These are phyloP conservation scores for Venustampulla echinocandica DNA, from an alignment of 495 filamentous ascomycete species.

Conservation along the genomic window DNA sequence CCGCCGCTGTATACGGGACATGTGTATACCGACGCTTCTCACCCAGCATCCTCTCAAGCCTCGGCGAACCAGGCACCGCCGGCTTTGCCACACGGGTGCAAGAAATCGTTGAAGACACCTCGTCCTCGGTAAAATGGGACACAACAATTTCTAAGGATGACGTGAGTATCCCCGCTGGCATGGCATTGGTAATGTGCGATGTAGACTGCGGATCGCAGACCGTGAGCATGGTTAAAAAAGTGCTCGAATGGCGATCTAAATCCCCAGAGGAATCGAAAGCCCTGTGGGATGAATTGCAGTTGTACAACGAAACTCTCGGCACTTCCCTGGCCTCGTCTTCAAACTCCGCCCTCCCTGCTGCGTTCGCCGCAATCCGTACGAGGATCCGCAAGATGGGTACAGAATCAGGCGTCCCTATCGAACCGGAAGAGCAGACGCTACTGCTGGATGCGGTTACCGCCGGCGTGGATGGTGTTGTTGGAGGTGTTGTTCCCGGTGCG, in stretches of 20 bases:
- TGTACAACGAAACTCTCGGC: constrained; percentile 62
- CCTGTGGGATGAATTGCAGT: constrained; percentile 67
- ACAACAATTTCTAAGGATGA: constrained; percentile 56
- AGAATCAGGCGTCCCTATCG: constrained; percentile 73
- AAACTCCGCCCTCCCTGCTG: constrained; percentile 26
- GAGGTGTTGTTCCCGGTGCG: constrained; percentile 88
- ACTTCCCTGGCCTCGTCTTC: constrained; percentile 42
- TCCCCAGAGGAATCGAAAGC: constrained; percentile 55
- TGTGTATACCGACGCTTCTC: constrained; percentile 89
- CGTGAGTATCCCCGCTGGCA: constrained; percentile 51
- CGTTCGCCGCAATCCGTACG: constrained; percentile 34
- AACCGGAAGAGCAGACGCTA: constrained; percentile 76
- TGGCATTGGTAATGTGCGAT: constrained; percentile 83
- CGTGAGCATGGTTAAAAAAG: constrained; percentile 87
- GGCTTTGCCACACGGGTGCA: constrained; percentile 60
- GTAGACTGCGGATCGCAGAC: constrained; percentile 92
- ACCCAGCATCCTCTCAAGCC: constrained; percentile 55
- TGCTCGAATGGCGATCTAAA: constrained; percentile 70
- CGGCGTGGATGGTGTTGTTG: constrained; percentile 66
- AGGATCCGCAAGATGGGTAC: constrained; percentile 68
- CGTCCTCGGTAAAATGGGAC: constrained; percentile 58
- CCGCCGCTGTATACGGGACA: constrained; percentile 81
- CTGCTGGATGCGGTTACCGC: constrained; percentile 61
- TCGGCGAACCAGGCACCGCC: constrained; percentile 53
- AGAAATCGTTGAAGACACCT: constrained; percentile 52